A percentile compares a stretch with the other conserved stretches of the same genome.
phyloP scores from a whole-genome alignment of 2,329 filamentous ascomycete species.

The Trichoderma sp. region DNA sequence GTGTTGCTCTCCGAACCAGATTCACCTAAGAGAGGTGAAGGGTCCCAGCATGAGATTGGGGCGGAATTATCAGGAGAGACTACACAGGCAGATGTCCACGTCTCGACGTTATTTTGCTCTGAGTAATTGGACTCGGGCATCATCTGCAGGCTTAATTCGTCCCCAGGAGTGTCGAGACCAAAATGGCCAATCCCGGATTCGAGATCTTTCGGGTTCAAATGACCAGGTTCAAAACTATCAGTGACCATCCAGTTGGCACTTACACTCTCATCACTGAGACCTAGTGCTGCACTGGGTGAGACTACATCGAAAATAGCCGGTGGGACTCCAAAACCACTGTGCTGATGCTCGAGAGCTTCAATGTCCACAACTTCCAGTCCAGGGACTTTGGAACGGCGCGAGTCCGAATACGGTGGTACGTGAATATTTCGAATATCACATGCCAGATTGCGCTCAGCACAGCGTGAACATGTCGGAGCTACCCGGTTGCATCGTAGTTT shows the following conservation, averaged over 20 bases:
- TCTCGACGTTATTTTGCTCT: background rate
- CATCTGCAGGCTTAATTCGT: background rate
- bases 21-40: background rate
- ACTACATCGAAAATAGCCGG: background rate
- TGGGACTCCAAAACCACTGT: background rate
- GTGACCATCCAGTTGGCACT: background rate
- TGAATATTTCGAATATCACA: background rate
- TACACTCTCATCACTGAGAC: background rate
- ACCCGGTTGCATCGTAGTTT: slow-evolving; percentile 2
- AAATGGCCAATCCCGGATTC: background rate
- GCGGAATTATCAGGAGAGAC: background rate
- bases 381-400: background rate
- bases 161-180: background rate
- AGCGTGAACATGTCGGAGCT: background rate
- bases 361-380: background rate
- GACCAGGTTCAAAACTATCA: background rate
- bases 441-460: background rate
- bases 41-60: background rate
- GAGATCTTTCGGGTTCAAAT: background rate
- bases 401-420: background rate
- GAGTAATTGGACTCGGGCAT: background rate
- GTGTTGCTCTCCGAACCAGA: background rate
- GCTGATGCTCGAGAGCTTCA: background rate
- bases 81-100: background rate
- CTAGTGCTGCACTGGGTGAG: background rate